Percentiles rank a stretch among this genome's conserved stretches.
These are phyloP conservation scores for Cercospora zeae-maydis DNA, from an alignment of 2,329 filamentous ascomycete species.

Conservation along the genomic window DNA sequence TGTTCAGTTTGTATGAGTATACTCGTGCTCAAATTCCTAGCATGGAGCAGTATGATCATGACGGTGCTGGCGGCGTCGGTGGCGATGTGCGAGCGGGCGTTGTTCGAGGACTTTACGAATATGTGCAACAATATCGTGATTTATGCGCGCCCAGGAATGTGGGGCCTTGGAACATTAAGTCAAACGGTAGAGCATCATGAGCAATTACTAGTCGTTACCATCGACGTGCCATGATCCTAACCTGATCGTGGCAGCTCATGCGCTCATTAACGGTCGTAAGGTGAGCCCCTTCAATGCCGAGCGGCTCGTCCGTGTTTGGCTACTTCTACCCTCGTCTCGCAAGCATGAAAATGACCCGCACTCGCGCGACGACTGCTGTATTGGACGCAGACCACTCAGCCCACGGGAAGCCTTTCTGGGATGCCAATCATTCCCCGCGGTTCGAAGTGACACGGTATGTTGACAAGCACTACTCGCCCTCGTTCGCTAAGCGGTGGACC, in stretches of 20 bases:
- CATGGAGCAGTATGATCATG: neutral
- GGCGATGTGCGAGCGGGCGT: neutral
- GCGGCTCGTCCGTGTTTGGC: neutral
- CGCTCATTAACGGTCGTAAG: neutral
- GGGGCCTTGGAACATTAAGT: neutral
- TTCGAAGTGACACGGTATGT: neutral
- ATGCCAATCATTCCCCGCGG: neutral
- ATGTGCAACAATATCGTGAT: neutral
- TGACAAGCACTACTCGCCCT: slow-evolving; percentile 21
- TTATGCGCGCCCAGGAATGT: neutral
- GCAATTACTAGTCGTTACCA: neutral
- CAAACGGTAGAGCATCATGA: neutral
- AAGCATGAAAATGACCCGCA: neutral
- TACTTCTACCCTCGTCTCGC: neutral
- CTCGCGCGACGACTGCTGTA: neutral
- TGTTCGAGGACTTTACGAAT: neutral
- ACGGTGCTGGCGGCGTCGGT: neutral
- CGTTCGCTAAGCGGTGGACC: slow-evolving; percentile 53
- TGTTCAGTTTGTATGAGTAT: neutral
- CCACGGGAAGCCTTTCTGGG: neutral
- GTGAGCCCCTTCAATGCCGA: neutral
- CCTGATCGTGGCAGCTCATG: neutral
- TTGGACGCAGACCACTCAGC: neutral
- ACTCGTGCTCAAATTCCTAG: no score
- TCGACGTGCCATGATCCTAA: neutral